Evolutionary conservation across 805 yeast genomes (phyloP).

Genomic region (Nakazawaea anatomiae): DNA sequence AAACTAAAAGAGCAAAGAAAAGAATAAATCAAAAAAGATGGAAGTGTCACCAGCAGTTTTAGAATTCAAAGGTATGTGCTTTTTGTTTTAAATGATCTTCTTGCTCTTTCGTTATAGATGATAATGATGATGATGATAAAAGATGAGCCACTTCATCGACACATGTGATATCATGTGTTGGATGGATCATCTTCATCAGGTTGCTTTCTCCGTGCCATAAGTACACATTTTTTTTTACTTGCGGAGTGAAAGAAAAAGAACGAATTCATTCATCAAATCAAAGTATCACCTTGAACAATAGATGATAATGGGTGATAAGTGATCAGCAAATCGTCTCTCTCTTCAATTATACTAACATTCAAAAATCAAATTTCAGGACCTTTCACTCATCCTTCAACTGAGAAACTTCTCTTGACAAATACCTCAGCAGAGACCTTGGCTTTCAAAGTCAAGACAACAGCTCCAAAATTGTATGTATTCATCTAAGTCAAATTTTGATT

Average conservation of each 20-base stretch:
- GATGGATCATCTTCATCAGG: no score
- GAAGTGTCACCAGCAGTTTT: slow-evolving; percentile 67
- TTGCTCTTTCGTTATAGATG: no score
- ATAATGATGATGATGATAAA: no score
- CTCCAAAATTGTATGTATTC: slow-evolving; percentile 66
- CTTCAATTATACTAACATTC: not conserved
- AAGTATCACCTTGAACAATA: no score
- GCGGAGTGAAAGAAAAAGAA: no score
- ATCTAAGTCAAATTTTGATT: not conserved
- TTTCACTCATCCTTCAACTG: slow-evolving; percentile 66
- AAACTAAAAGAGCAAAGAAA: not conserved
- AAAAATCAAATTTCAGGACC: slow-evolving; percentile 47
- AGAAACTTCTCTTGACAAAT: slow-evolving; percentile 50
- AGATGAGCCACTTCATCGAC: no score
- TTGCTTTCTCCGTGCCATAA: no score
- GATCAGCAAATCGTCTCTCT: not conserved
- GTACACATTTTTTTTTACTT: no score
- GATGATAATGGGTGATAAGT: not conserved
- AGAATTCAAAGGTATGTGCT: slow-evolving; percentile 71
- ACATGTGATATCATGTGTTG: no score
- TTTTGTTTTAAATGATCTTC: no score
- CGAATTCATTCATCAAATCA: no score
- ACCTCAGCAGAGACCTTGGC: slow-evolving; percentile 60
- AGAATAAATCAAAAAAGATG: slow-evolving; percentile 30
- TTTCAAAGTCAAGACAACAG: slow-evolving; percentile 96